Percentiles rank a stretch among this genome's conserved stretches.
These are phyloP conservation scores for Kandelia obovata DNA, from an alignment of 345 rosid species.

Conservation along the genomic window DNA sequence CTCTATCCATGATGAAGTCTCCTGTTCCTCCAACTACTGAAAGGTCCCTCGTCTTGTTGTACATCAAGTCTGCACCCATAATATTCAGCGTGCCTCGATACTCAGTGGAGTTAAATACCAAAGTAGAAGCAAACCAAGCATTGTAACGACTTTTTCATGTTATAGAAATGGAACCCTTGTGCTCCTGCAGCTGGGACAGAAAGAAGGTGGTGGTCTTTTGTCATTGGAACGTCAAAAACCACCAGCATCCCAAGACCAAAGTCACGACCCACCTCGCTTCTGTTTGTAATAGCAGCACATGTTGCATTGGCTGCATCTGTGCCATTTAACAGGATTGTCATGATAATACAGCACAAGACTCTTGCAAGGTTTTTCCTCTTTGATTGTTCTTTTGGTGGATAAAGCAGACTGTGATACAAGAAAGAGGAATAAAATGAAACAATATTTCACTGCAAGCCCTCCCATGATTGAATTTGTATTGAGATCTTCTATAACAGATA, in stretches of 20 bases:
- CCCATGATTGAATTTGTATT: constrained; percentile 13
- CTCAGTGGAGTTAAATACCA: constrained; percentile 56
- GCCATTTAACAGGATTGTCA: constrained; percentile 50
- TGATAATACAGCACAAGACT: constrained; percentile 48
- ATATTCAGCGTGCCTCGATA: constrained; percentile 57
- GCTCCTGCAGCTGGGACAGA: constrained; percentile 51
- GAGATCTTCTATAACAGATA: background rate
- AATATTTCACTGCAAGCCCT: constrained; percentile 6
- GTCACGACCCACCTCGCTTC: constrained; percentile 36
- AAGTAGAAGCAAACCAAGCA: constrained; percentile 54
- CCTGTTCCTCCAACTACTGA: constrained; percentile 70
- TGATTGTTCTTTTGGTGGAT: constrained; percentile 14
- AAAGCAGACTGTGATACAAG: constrained; percentile 28
- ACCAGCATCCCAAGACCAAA: constrained; percentile 44
- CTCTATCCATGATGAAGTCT: constrained; percentile 78
- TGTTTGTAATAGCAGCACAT: constrained; percentile 30
- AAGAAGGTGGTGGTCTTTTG: constrained; percentile 36
- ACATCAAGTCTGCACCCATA: constrained; percentile 54
- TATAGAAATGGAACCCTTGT: constrained; percentile 66
- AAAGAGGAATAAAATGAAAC: constrained; percentile 20
- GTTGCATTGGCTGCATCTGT: constrained; percentile 46
- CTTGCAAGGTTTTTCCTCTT: constrained; percentile 47
- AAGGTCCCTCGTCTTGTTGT: constrained; percentile 56
- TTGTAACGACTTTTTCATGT: constrained; percentile 41
- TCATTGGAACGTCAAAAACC: constrained; percentile 60